Conservation (phyloP, 345 rosid genomes). For the Excoecaria cochinchinensis region DNA sequence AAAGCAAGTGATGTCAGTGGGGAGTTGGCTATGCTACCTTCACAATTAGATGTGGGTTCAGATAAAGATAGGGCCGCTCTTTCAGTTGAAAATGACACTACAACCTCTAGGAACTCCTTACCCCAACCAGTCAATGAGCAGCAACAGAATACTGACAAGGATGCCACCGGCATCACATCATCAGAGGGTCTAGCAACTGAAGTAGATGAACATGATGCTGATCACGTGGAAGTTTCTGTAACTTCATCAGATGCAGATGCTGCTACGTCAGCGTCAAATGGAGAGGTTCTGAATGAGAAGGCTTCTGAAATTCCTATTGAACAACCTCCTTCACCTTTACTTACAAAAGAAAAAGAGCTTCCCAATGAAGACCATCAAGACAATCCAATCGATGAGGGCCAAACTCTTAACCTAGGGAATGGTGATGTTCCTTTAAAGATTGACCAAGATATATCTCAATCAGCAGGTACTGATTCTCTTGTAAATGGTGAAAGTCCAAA, state of each 20-base stretch:
- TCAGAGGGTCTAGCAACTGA: slow-evolving; percentile 36
- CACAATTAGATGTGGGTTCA: slow-evolving; percentile 36
- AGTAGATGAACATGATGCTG: slow-evolving; percentile 32
- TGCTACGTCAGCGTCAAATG: slow-evolving; percentile 36
- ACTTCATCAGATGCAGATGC: slow-evolving; percentile 31
- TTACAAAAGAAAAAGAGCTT: slow-evolving; percentile 50
- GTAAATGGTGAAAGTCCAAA: slow-evolving; percentile 33
- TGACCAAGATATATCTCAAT: slow-evolving; percentile 45
- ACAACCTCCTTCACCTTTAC: slow-evolving; percentile 36
- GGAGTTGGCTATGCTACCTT: slow-evolving; percentile 37
- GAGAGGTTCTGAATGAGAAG: slow-evolving; percentile 45
- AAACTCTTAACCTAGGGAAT: slow-evolving; percentile 28
- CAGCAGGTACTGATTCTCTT: slow-evolving; percentile 39
- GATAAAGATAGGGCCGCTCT: slow-evolving; percentile 32
- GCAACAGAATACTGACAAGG: slow-evolving; percentile 32
- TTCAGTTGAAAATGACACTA: slow-evolving; percentile 43
- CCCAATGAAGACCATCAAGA: slow-evolving; percentile 39
- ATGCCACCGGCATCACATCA: slow-evolving; percentile 30
- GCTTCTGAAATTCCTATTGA: slow-evolving; percentile 40
- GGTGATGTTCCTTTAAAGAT: slow-evolving; percentile 41
- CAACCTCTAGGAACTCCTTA: slow-evolving; percentile 31
- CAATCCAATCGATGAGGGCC: slow-evolving; percentile 32
- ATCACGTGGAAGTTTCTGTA: slow-evolving; percentile 38
- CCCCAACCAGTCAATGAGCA: slow-evolving; percentile 30
- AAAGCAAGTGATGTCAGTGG: slow-evolving; percentile 30